Percentiles rank a stretch among this genome's conserved stretches.
These are phyloP conservation scores for Passalora sequoiae DNA, from an alignment of 2,329 filamentous ascomycete species.

Conservation along the genomic window DNA sequence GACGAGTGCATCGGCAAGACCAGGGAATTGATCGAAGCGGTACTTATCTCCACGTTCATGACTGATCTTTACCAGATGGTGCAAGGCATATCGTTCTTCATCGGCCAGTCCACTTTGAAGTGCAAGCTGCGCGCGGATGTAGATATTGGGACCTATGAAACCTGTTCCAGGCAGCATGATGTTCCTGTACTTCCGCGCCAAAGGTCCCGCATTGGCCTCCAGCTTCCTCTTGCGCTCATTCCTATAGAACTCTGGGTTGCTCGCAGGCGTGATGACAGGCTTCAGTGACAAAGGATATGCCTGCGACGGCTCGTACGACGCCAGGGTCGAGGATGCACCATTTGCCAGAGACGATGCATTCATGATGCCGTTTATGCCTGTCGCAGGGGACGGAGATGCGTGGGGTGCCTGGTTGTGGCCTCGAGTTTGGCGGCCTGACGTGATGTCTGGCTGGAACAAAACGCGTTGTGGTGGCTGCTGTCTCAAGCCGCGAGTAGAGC, in stretches of 20 bases:
- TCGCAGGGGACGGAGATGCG: constrained; percentile 41
- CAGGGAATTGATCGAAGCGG: constrained; percentile 85
- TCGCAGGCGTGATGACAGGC: constrained; percentile 68
- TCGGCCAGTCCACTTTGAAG: constrained; percentile 71
- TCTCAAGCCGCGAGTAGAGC: constrained; percentile 42
- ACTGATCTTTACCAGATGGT: constrained; percentile 92
- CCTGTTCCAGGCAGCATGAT: constrained; percentile 61
- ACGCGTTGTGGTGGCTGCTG: constrained; percentile 81
- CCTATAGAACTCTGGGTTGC: constrained; percentile 64
- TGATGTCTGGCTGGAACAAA: constrained; percentile 77
- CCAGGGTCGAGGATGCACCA: constrained; percentile 49
- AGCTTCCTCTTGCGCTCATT: constrained; percentile 49
- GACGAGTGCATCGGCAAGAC: constrained; percentile 80
- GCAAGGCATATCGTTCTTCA: constrained; percentile 88
- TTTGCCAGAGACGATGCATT: constrained; percentile 25
- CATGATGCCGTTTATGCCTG: constrained; percentile 49
- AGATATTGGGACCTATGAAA: constrained; percentile 74
- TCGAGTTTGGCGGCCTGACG: constrained; percentile 58
- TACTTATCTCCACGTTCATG: constrained; percentile 94
- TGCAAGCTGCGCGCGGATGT: constrained; percentile 78
- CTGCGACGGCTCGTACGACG: constrained; percentile 64
- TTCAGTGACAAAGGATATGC: constrained; percentile 62
- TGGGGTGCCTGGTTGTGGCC: constrained; percentile 36
- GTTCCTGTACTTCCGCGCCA: constrained; percentile 44
- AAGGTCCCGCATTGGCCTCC: constrained; percentile 37